These are phyloP conservation scores for Quillaja saponaria DNA, from an alignment of 306 rosid species.

Conservation along the genomic window DNA sequence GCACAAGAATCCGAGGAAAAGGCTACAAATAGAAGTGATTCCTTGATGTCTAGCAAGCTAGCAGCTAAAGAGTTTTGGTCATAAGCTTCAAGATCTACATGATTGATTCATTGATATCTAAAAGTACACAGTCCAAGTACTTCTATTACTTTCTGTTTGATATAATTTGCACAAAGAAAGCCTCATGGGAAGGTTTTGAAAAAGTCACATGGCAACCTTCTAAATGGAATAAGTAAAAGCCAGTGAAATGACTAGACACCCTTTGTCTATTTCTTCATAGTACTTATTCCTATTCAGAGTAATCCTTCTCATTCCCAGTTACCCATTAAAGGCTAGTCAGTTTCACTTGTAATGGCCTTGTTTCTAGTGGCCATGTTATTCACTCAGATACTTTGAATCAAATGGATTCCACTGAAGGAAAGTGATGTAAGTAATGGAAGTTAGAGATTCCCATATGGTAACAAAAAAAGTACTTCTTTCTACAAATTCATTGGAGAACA, in stretches of 20 bases:
- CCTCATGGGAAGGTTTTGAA: neutral
- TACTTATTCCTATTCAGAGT: neutral
- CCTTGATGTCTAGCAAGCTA: too few relatives aligned
- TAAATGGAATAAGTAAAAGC: too few relatives aligned
- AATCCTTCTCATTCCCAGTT: neutral
- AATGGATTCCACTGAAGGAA: neutral
- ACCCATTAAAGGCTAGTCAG: neutral
- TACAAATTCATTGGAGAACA: neutral
- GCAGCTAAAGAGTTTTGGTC: too few relatives aligned
- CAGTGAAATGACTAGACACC: slow-evolving; percentile 28
- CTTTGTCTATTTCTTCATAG: slow-evolving; percentile 15
- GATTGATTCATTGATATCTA: too few relatives aligned
- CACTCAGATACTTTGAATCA: neutral
- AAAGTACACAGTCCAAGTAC: neutral
- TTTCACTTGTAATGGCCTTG: neutral
- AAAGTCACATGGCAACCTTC: too few relatives aligned
- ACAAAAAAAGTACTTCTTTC: neutral
- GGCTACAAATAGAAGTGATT: too few relatives aligned
- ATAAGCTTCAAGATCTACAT: too few relatives aligned
- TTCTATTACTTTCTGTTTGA: neutral
- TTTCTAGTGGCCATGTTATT: neutral
- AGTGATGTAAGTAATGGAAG: neutral
- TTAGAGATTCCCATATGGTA: neutral
- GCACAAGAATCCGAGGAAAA: too few relatives aligned
- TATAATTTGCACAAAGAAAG: neutral